Percentiles rank a stretch among this genome's conserved stretches.
Evolutionary conservation across 257 asterid species (phyloP).

Genomic region (Nicotiana benthamiana): DNA sequence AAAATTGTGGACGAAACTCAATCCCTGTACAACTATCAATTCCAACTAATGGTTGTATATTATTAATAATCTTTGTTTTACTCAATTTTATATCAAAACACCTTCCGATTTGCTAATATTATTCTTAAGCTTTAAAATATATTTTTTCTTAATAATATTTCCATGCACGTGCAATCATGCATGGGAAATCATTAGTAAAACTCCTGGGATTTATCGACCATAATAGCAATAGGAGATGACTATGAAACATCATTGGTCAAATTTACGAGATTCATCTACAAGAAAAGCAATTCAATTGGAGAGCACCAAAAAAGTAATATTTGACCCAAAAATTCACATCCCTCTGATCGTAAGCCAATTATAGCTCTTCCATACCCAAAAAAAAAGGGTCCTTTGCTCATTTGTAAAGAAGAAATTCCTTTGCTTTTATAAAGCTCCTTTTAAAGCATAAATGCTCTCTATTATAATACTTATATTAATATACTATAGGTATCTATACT

Average conservation of each 20-base stretch:
- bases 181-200: slow-evolving; percentile 1
- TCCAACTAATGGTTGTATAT: not conserved
- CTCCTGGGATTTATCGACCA: not conserved
- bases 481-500: not conserved
- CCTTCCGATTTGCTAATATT: not conserved
- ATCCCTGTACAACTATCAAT: not conserved
- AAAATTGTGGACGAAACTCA: not conserved
- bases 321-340: not conserved
- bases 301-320: not conserved
- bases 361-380: not conserved
- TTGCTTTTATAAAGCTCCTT: slow-evolving; percentile 27
- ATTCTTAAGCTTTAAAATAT: not conserved
- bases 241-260: not conserved
- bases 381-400: slow-evolving; percentile 28
- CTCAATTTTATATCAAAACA: not conserved
- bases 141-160: too few species aligned
- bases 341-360: not conserved
- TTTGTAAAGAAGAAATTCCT: slow-evolving; percentile 44
- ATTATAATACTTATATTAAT: not conserved
- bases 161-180: slow-evolving; percentile 16
- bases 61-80: not conserved
- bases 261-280: not conserved
- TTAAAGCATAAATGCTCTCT: slow-evolving; percentile 5
- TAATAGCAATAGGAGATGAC: not conserved
- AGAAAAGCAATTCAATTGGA: not conserved